phyloP scores from a whole-genome alignment of 179 eudicot genomes.

The Nepenthes alata region DNA sequence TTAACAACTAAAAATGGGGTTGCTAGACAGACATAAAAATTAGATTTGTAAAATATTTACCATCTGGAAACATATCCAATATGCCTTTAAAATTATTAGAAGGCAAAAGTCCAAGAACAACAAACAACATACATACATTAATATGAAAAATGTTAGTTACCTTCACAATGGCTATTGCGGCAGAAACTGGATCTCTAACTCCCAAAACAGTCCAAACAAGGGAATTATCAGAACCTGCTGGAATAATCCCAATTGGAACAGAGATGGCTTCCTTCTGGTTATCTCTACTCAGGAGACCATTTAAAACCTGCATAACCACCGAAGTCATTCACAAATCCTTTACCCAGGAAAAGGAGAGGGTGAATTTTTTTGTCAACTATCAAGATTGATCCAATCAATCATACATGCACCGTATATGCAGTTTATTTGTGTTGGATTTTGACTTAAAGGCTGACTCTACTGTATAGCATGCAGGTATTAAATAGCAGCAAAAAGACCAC shows the following conservation, averaged over 20 bases:
- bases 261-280: constrained; percentile 92
- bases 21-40: too few species aligned
- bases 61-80: neutral
- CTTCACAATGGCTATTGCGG: constrained; percentile 95
- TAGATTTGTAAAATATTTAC: too few species aligned
- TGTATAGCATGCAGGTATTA: too few species aligned
- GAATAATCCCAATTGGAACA: constrained; percentile 88
- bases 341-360: neutral
- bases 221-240: constrained; percentile 98
- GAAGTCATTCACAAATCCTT: neutral
- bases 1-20: too few species aligned
- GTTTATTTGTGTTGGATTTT: too few species aligned
- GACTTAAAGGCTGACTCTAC: too few species aligned
- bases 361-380: too few species aligned
- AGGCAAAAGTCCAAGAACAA: too few species aligned
- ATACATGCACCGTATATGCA: too few species aligned
- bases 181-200: constrained; percentile 89
- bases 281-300: constrained; percentile 76
- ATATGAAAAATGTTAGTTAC: constrained; percentile 16
- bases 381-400: too few species aligned
- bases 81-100: neutral
- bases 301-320: constrained; percentile 54
- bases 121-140: neutral
- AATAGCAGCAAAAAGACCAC: too few species aligned
- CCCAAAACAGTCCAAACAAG: constrained; percentile 99